These are phyloP conservation scores for Pythium graminicola DNA, from an alignment of 352 stramenopile genomes.

Conservation along the genomic window DNA sequence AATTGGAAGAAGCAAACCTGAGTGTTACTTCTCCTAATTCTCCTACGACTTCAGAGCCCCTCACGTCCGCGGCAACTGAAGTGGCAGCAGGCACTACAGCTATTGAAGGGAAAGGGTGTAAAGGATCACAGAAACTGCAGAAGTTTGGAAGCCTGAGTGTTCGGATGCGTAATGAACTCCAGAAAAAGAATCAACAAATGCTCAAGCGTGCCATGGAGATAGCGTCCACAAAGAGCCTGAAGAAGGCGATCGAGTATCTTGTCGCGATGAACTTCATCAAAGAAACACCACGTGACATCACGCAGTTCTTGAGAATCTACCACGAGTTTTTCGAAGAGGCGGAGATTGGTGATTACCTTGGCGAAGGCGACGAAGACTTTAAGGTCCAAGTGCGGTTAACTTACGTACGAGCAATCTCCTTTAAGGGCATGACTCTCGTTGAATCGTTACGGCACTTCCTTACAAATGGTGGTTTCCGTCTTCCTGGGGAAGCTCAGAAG, in stretches of 20 bases:
- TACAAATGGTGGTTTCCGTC: constrained; percentile 94
- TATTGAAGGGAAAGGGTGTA: background rate
- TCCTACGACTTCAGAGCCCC: background rate
- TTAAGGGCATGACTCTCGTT: constrained; percentile 96
- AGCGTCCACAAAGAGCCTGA: constrained; percentile 71
- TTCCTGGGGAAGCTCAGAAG: constrained; percentile 97
- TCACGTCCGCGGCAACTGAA: background rate
- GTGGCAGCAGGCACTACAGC: constrained; percentile 1
- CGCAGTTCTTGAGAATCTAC: constrained; percentile 93
- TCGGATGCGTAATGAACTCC: constrained; percentile 75
- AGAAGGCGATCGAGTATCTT: constrained; percentile 82
- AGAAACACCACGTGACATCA: constrained; percentile 84
- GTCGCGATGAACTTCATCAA: constrained; percentile 85
- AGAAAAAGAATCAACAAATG: constrained; percentile 76
- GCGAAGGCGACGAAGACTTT: constrained; percentile 86
- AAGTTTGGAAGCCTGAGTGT: constrained; percentile 52
- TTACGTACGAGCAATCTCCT: constrained; percentile 94
- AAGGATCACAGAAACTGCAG: background rate
- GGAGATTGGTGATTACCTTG: constrained; percentile 94
- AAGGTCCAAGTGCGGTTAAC: constrained; percentile 92
- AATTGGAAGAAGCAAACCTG: constrained; percentile 11
- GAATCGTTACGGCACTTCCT: constrained; percentile 96
- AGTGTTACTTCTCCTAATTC: no score
- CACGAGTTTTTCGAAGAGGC: constrained; percentile 88
- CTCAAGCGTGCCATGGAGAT: constrained; percentile 80